Evolutionary conservation across 2,329 filamentous ascomycete species (phyloP), one percentile per base, ranked within the genome.

Genomic region (Stemphylium lycopersici): DNA sequence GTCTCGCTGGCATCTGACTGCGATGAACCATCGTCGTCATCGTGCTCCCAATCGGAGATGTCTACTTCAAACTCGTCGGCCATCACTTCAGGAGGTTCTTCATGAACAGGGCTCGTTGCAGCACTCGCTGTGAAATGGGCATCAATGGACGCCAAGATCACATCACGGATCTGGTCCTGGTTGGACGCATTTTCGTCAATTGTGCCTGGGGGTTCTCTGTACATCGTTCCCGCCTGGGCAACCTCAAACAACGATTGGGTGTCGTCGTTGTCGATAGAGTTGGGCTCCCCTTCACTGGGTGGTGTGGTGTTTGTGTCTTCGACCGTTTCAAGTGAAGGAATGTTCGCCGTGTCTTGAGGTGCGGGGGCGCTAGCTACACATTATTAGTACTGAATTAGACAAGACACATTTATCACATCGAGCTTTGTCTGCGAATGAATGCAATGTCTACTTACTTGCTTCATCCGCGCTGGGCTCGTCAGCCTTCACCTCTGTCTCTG

Each of bases 1-100:
- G 38, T 50, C n/a, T 57, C 41, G n/a, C 33, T 43, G 22, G 49
- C 41, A 15, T 45, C 41, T n/a, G n/a, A 32, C 5, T 49, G 45
- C 5, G 38, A 45, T 7, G 42, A 50, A 22, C 18, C 43, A 16
- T 56, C 54, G 24, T 24, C 42, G 10, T 43, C 15, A 20, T 39
- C 55, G 12, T 22, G 24, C 34, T 49, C 54, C 34, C 40, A 48
- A 31, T 48, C 40, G 2, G 51, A 54, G 20, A 44, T 49, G 0
- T 38, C 39, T 37, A 24, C 12, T 4, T 41, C 50, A 7, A 36
- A 31, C n/a, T 22, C 24, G 8, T 46, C 31, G 13, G 5, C 20
- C 15, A 10, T 22, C 4, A 16, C 22, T 3, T 42, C 11, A 2
- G 24, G 24, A 6, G 24, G 24, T 6, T 52, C 44, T 10, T 31